Percentiles rank a stretch among this genome's conserved stretches.
Conservation (phyloP, 306 rosid species). For the Vachellia pachyceras region DNA sequence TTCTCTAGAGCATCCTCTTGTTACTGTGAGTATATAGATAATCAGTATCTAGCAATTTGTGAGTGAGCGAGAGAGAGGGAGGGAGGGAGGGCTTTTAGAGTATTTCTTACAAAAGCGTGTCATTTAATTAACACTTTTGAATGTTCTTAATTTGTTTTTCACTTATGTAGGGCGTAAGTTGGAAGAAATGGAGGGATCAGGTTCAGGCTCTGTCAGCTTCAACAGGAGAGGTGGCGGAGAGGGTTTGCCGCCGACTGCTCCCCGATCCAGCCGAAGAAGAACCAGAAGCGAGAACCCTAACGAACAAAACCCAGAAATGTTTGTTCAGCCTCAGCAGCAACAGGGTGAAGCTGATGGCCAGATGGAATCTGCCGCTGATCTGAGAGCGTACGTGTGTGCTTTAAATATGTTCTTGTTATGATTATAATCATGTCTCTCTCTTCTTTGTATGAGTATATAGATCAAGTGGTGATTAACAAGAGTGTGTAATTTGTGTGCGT, state of each 20-base stretch:
- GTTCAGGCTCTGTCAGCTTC: not conserved
- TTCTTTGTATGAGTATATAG: not conserved
- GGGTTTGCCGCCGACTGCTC: not conserved
- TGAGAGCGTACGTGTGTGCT: not conserved
- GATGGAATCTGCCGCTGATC: not conserved
- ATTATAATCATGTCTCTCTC: not conserved
- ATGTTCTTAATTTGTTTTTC: not conserved
- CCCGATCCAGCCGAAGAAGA: not conserved
- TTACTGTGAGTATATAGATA: not conserved
- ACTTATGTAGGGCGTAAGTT: not conserved
- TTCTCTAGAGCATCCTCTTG: not conserved
- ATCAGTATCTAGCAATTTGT: not conserved
- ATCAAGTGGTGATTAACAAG: no score
- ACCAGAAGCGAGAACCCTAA: not conserved
- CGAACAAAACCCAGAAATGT: not conserved
- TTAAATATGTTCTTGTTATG: not conserved
- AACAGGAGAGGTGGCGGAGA: not conserved
- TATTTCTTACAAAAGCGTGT: not conserved
- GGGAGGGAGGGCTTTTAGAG: not conserved
- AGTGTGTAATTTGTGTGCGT: no score
- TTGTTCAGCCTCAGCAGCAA: not conserved
- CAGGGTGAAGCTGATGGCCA: not conserved
- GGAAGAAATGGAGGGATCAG: conserved; percentile 7
- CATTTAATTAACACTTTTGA: not conserved
- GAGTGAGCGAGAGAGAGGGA: not conserved